Evolutionary conservation across 2,329 filamentous ascomycete species (phyloP), one percentile per base, ranked within the genome.

Genomic region (Podosphaera fusca): DNA sequence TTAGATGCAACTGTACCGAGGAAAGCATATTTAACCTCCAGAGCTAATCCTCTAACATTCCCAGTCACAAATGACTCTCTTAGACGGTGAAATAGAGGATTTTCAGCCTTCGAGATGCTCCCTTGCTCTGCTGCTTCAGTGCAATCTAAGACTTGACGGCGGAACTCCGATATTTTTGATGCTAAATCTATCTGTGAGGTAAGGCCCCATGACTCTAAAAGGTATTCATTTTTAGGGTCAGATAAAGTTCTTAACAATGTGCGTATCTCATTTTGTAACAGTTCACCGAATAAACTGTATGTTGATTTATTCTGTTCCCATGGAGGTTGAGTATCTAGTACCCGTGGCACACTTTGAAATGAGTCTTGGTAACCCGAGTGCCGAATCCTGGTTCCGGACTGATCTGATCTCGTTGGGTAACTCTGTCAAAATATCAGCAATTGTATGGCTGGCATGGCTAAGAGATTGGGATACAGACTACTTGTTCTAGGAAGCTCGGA

Each of bases 11-110:
- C 70, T 61, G 82, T 80, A 42, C 76, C 79, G 29, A 64, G 80
- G 66, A 92, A 87, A 36, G 78, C 72, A 64, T 82, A 84, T 59
- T 76, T 75, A 42, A 95, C 61, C 63, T 84, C 78, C n/a, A 69
- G 68, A 6, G 64, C 64, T 34, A 87, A 68, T 1, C 75, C 78
- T 5, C 61, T 62, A 2, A 73, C 54, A 46, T 82, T 79, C 7
- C 65, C 69, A 4, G 70, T 65, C 47, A 82, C 70, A 63, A 82
- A 86, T 1, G 78, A 76, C 56, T 77, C 73, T 58, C 78, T 76
- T 57, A 87, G 56, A 31, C 58, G 49, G 50, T 58, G 61, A 56
- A 66, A 67, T 0, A 67, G 56, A 0, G 61, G 59, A 53, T 65
- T 65, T 5, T 58, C 54, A 7, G 56, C 46, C 31, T 61, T 59